Conservation (phyloP, 129 eudicot species). For the Helianthus tuberosus region DNA sequence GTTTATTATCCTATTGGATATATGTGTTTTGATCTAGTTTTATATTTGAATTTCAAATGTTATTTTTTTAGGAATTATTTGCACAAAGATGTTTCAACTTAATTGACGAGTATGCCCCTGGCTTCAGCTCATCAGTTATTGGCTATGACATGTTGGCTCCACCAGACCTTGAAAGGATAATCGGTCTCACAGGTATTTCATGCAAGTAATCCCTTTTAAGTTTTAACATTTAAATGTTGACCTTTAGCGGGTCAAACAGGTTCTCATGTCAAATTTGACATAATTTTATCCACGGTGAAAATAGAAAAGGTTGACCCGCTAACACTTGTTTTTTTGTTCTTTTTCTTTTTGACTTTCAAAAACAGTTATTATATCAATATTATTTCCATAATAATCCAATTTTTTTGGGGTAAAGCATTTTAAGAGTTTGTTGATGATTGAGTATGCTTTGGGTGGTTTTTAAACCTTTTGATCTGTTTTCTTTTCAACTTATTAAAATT, state of each 20-base stretch:
- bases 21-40: neutral
- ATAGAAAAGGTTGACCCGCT: neutral
- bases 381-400: neutral
- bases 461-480: neutral
- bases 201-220: conserved; percentile 4
- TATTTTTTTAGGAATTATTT: conserved; percentile 66
- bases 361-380: neutral
- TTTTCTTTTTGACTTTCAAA: neutral
- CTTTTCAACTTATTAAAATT: neutral
- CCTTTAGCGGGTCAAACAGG: neutral
- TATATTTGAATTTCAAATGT: neutral
- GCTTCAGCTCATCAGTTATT: conserved; percentile 88
- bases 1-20: neutral
- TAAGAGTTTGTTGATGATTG: neutral
- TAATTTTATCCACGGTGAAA: neutral
- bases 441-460: neutral
- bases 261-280: neutral
- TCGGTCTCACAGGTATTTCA: conserved; percentile 86
- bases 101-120: conserved; percentile 96
- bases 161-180: conserved; percentile 93
- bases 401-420: neutral
- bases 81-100: conserved; percentile 78
- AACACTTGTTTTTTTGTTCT: neutral
- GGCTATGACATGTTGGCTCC: conserved; percentile 99
- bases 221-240: neutral